Conservation (phyloP, 2,329 filamentous ascomycete species). For the Fusarium hainanense region DNA sequence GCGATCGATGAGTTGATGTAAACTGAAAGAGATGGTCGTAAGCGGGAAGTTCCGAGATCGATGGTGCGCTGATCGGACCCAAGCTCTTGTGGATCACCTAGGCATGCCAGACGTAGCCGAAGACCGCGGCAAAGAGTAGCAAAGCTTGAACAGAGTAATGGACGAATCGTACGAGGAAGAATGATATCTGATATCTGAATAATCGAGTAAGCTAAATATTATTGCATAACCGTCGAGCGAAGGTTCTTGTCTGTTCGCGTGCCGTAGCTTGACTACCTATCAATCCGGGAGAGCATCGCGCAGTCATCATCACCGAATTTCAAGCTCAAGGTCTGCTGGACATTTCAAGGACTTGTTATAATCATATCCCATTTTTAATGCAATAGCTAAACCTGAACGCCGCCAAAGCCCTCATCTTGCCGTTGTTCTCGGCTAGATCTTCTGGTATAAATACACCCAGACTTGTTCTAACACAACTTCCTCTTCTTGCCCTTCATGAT, state of each 20-base stretch:
- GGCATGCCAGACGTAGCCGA: background rate
- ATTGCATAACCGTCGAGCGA: background rate
- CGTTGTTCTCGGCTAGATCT: slow-evolving; percentile 43
- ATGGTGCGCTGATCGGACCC: background rate
- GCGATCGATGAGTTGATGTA: background rate
- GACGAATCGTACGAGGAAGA: background rate
- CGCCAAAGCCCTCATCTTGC: slow-evolving; percentile 51
- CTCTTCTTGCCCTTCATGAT: slow-evolving; percentile 5
- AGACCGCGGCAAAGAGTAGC: background rate
- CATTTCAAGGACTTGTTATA: slow-evolving; percentile 32
- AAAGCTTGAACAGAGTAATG: background rate
- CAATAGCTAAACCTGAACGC: slow-evolving; percentile 52
- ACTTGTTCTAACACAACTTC: slow-evolving; percentile 36
- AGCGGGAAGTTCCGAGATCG: background rate
- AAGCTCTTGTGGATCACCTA: background rate
- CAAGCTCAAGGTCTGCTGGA: slow-evolving; percentile 14
- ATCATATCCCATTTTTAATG: slow-evolving; percentile 47
- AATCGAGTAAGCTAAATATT: background rate
- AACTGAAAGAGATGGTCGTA: background rate
- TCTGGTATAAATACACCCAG: slow-evolving; percentile 54
- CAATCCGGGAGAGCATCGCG: background rate
- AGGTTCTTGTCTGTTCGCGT: background rate
- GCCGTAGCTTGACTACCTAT: background rate
- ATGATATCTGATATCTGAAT: background rate
- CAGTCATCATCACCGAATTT: slow-evolving; percentile 3